Evolutionary conservation across 257 asterid species (phyloP), one percentile per base, ranked within the genome.

Genomic region (Apocynum venetum): DNA sequence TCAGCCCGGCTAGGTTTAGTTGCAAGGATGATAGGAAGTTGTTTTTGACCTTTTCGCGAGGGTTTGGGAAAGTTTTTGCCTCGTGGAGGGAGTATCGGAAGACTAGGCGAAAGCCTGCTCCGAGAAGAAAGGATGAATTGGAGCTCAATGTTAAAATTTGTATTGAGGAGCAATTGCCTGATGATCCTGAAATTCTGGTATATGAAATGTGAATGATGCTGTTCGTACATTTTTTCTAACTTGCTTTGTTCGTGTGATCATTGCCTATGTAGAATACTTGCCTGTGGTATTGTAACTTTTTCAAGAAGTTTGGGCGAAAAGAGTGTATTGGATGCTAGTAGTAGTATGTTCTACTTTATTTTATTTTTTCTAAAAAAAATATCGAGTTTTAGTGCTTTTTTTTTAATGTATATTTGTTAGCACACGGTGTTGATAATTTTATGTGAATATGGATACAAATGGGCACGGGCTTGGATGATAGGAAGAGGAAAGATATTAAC

Each of bases 101-200:
- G 78, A 72, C 81, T 43, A 79, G 96, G 78, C 77, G 80, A 82
- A 87, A 85, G 76, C 86, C 87, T 77, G 78, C 61, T 43, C 79
- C 85, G 89, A 88, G 72, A 48, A 90, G 82, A 40, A 93, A 74
- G 80, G 92, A 84, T 82, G 97, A 90, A 72, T 83, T 96, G 86
- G 95, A 93, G 88, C 93, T 96, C 70, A 83, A 86, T 80, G 98
- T 93, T 69, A 83, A 86, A 77, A 90, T 93, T 84, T 85, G 95
- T 79, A 84, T 96, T 68, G 99, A 96, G 80, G 95, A 93, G 74
- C 93, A 84, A 67, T 82, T 96, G 80, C 99, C 99, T 0, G 97
- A 93, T 79, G 99, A 96, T 88, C 87, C 97, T 83, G 99, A 96
- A 79, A 84, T 91, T 85, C 25, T 91, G 97, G 99, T 95, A 85